Evolutionary conservation across 306 rosid genomes (phyloP).

Genomic region (Betula pendula): DNA sequence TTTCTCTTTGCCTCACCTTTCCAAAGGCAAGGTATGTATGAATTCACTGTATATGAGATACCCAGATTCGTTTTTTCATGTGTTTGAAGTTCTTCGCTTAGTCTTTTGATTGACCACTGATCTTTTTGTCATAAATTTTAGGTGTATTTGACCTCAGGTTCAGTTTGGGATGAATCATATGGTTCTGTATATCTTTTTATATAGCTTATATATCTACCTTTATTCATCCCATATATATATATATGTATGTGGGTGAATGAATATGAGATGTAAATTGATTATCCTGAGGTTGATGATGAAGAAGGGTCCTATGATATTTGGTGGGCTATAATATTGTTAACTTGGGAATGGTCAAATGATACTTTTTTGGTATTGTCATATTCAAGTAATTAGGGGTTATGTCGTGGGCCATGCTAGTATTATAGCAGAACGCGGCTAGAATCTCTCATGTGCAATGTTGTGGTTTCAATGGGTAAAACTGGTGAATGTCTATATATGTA

Average conservation of each 20-base stretch:
- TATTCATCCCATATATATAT: no score
- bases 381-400: background rate
- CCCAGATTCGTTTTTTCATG: background rate
- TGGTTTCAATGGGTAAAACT: background rate
- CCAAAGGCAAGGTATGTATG: constrained; percentile 66
- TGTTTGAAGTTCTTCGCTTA: background rate
- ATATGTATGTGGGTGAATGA: background rate
- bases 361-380: background rate
- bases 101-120: background rate
- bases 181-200: background rate
- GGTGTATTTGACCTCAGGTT: background rate
- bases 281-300: background rate
- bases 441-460: background rate
- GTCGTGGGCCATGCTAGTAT: background rate
- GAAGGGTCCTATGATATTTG: background rate
- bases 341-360: background rate
- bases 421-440: background rate
- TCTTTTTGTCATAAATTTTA: background rate
- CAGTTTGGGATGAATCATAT: background rate
- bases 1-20: constrained; percentile 70
- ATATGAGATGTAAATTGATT: background rate
- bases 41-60: constrained; percentile 1
- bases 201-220: background rate
- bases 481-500: background rate
- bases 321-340: background rate